A percentile compares a stretch with the other conserved stretches of the same genome.
phyloP scores from a whole-genome alignment of 2,329 filamentous ascomycete species.

The Diaporthe aspalathi region DNA sequence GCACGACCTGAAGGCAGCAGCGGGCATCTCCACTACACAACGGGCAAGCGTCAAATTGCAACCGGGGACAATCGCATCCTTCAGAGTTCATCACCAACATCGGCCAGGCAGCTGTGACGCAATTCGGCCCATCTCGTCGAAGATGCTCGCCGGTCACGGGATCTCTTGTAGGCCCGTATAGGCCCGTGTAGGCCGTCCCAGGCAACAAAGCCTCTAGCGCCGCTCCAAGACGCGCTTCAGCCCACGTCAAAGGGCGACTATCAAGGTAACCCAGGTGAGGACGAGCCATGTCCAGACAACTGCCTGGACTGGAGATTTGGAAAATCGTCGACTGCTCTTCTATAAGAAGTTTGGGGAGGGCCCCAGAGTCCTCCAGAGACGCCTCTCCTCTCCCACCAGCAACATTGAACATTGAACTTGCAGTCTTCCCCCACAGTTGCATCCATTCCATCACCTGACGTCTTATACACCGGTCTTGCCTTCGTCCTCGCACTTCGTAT shows the following conservation, averaged over 20 bases:
- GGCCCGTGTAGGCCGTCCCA: conserved; percentile 26
- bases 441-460: neutral
- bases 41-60: neutral
- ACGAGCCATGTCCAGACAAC: neutral
- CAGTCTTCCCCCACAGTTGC: neutral
- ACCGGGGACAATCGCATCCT: neutral
- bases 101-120: conserved; percentile 21
- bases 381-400: neutral
- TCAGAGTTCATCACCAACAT: neutral
- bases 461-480: too few species aligned
- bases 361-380: neutral
- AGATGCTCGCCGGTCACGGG: conserved; percentile 27
- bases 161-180: conserved; percentile 33
- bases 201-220: conserved; percentile 25
- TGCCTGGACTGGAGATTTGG: conserved; percentile 1
- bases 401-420: neutral
- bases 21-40: conserved; percentile 3
- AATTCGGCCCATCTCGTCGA: neutral
- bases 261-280: too few species aligned
- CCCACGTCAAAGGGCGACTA: neutral
- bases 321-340: conserved; percentile 1
- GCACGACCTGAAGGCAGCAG: conserved; percentile 16
- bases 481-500: too few species aligned
- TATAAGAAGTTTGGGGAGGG: conserved; percentile 4
- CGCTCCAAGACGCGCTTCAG: conserved; percentile 26